phyloP scores from a whole-genome alignment of 192 early-diverging fungal species.

The Mortierella alpina region DNA sequence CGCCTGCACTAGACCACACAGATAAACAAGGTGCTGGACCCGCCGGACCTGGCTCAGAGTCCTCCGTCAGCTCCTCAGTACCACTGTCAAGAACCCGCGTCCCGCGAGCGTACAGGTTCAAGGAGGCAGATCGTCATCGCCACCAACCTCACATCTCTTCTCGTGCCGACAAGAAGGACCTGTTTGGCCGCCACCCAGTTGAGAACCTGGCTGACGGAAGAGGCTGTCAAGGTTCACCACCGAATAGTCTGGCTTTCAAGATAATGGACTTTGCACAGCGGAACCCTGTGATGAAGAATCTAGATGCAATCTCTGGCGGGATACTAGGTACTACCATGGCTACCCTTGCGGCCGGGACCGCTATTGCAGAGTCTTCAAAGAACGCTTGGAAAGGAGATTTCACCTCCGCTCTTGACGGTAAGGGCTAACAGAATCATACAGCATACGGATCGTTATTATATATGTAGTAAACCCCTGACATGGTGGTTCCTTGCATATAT shows the following conservation, averaged over 20 bases:
- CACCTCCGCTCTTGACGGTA: background rate
- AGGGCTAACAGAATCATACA: background rate
- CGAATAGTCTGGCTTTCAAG: conserved; percentile 14
- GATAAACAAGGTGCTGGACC: conserved; percentile 4
- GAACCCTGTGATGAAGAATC: conserved; percentile 10
- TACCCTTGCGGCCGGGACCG: conserved; percentile 7
- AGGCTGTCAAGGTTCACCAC: background rate
- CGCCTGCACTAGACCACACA: background rate
- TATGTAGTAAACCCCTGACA: background rate
- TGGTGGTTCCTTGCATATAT: background rate
- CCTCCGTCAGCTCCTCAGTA: background rate
- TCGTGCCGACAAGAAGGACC: background rate
- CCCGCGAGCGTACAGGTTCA: conserved; percentile 17
- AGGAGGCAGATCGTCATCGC: conserved; percentile 33
- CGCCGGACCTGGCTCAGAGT: conserved; percentile 7
- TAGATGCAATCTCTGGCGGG: conserved; percentile 35
- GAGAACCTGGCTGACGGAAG: background rate
- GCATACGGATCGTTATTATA: background rate
- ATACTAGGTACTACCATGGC: conserved; percentile 16
- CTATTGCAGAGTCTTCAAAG: conserved; percentile 8
- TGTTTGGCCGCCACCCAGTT: background rate
- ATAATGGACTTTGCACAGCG: conserved; percentile 24
- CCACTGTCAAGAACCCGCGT: background rate
- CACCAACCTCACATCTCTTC: conserved; percentile 30
- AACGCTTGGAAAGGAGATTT: conserved; percentile 9